phyloP scores from a whole-genome alignment of 2,329 filamentous ascomycete genomes.

The Pyricularia pennisetigena region DNA sequence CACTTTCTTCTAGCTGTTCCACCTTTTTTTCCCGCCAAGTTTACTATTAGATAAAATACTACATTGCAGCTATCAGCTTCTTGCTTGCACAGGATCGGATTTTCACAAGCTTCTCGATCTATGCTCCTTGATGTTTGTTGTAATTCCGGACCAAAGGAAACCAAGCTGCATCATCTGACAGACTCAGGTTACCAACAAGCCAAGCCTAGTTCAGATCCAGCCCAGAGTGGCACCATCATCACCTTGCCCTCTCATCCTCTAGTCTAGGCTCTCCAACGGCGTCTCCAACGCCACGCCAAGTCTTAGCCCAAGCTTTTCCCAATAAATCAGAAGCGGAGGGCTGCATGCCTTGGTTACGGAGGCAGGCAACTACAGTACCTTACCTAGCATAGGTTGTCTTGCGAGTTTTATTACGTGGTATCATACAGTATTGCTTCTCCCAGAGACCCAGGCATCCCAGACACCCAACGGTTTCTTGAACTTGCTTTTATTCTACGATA shows the following conservation, averaged over 20 bases:
- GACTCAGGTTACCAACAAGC: background rate
- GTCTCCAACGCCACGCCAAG: background rate
- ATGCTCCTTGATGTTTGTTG: background rate
- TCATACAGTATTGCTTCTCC: background rate
- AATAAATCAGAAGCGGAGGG: background rate
- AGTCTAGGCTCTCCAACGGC: background rate
- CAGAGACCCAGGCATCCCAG: background rate
- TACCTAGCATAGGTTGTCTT: background rate
- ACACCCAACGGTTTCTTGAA: background rate
- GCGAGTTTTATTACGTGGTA: background rate
- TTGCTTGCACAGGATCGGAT: background rate
- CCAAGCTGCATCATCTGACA: background rate
- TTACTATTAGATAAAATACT: too few species aligned
- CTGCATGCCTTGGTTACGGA: background rate
- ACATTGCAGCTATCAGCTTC: background rate
- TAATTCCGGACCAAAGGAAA: background rate
- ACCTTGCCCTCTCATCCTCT: background rate
- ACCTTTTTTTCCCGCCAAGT: too few species aligned
- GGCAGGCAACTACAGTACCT: background rate
- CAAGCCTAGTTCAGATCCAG: background rate
- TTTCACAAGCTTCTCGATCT: background rate
- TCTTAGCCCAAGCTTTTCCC: background rate
- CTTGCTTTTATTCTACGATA: background rate
- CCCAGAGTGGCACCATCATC: background rate
- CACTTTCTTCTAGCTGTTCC: background rate